Percentiles rank a stretch among this genome's conserved stretches.
Evolutionary conservation across 164 flowering plant species (phyloP).

Genomic region (Houttuynia cordata): DNA sequence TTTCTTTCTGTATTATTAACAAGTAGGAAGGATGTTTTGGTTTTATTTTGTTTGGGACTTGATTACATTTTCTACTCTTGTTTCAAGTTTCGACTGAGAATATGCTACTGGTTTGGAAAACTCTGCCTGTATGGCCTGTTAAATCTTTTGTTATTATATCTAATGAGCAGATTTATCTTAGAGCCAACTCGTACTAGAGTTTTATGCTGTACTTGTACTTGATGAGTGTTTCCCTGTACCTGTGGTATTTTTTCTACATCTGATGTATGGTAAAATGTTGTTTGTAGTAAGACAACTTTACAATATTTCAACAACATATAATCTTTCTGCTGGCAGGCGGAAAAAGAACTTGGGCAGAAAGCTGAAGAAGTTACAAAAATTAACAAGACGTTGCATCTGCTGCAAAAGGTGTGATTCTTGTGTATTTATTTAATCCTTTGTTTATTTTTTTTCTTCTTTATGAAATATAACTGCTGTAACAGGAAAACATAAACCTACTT

Average conservation of each 20-base stretch:
- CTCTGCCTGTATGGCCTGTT: no score
- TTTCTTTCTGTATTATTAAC: no score
- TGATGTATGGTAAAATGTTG: neutral
- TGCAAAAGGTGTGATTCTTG: constrained; percentile 40
- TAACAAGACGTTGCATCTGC: constrained; percentile 23
- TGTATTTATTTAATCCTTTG: neutral
- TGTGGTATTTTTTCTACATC: neutral
- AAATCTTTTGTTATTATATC: no score
- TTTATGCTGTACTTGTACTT: neutral
- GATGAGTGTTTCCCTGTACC: neutral
- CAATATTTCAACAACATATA: neutral
- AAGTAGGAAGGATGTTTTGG: no score
- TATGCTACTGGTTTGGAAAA: no score
- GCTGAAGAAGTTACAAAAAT: constrained; percentile 17
- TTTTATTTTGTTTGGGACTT: no score
- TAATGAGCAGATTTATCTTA: no score
- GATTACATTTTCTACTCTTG: no score
- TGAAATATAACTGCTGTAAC: constrained; percentile 3
- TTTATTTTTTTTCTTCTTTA: neutral
- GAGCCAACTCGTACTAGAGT: neutral
- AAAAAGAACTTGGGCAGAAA: constrained; percentile 23
- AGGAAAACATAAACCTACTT: constrained; percentile 59
- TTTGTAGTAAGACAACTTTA: neutral
- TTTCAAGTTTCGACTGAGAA: no score
- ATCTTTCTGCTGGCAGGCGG: constrained; percentile 22